Conservation (phyloP, 805 yeast genomes). For the Hanseniaspora mollemarum region DNA sequence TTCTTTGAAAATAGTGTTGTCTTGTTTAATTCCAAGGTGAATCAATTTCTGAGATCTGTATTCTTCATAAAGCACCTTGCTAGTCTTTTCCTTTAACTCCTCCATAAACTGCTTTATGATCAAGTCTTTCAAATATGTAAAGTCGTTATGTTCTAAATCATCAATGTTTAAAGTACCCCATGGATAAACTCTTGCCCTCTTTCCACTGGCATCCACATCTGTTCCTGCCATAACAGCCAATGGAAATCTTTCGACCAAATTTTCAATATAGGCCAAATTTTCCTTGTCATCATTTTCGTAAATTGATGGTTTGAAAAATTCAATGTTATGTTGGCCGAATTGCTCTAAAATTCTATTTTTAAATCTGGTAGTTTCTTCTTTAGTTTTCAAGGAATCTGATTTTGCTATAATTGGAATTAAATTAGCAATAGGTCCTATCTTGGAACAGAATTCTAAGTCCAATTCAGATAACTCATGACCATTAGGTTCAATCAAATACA, state of each 20-base stretch:
- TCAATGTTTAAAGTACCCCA: slow-evolving; percentile 97
- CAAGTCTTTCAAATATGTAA: slow-evolving; percentile 75
- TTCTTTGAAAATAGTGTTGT: slow-evolving; percentile 82
- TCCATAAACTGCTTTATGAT: slow-evolving; percentile 83
- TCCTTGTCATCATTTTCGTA: slow-evolving; percentile 77
- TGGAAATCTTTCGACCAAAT: slow-evolving; percentile 63
- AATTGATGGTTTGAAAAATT: slow-evolving; percentile 62
- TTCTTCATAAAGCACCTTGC: slow-evolving; percentile 65
- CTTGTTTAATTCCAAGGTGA: slow-evolving; percentile 82
- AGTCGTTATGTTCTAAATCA: slow-evolving; percentile 87
- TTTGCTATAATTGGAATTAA: slow-evolving; percentile 91
- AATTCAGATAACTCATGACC: slow-evolving; percentile 85
- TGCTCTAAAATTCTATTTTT: slow-evolving; percentile 71
- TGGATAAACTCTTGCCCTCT: slow-evolving; percentile 89
- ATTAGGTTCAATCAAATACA: slow-evolving; percentile 93
- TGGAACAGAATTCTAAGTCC: slow-evolving; percentile 79
- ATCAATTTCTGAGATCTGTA: slow-evolving; percentile 76
- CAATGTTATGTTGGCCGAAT: slow-evolving; percentile 59
- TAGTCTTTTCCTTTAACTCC: slow-evolving; percentile 81
- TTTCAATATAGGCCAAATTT: slow-evolving; percentile 50
- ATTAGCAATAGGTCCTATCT: slow-evolving; percentile 81
- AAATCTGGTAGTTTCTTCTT: slow-evolving; percentile 67
- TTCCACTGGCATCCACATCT: slow-evolving; percentile 53
- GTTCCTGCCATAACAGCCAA: slow-evolving; percentile 93
- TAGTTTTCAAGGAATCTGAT: slow-evolving; percentile 74